These are phyloP conservation scores for Boletus bicolor DNA, from an alignment of 768 basidiomycete species.

Conservation along the genomic window DNA sequence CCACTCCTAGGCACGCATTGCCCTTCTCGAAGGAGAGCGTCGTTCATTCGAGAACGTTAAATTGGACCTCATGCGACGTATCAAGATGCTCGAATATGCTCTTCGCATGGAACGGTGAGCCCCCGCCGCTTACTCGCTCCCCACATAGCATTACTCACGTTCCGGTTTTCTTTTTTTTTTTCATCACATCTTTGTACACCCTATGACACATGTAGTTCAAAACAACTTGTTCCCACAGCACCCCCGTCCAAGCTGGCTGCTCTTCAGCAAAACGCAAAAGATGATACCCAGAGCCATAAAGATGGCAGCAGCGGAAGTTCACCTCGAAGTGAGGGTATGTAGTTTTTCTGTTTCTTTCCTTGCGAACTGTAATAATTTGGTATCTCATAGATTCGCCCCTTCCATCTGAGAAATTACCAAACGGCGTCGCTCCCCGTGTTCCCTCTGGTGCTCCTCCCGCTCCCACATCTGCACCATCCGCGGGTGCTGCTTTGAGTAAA, in stretches of 20 bases:
- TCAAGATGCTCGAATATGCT: constrained; percentile 99
- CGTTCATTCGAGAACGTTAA: constrained; percentile 97
- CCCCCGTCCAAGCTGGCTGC: constrained; percentile 65
- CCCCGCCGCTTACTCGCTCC: not conserved
- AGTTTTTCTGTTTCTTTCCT: not conserved
- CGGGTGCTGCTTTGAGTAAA: constrained; percentile 55
- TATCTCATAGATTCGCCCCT: constrained; percentile 66
- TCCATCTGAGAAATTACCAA: constrained; percentile 63
- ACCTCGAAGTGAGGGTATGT: constrained; percentile 77
- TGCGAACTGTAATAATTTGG: not conserved
- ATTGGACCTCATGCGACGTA: constrained; percentile 91
- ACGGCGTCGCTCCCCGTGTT: constrained; percentile 54
- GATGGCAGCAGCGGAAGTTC: constrained; percentile 81
- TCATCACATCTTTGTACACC: constrained; percentile 30
- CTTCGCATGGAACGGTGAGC: constrained; percentile 91
- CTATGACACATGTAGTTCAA: constrained; percentile 51
- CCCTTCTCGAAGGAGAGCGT: constrained; percentile 93
- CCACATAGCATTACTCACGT: constrained; percentile 4
- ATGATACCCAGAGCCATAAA: constrained; percentile 70
- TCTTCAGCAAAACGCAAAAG: constrained; percentile 63
- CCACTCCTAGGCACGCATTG: constrained; percentile 79
- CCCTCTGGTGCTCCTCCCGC: constrained; percentile 46
- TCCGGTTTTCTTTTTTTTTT: constrained; percentile 21
- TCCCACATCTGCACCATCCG: constrained; percentile 29
- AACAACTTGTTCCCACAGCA: constrained; percentile 61